phyloP scores from a whole-genome alignment of 495 filamentous ascomycete genomes.

The Penicillium fimorum region DNA sequence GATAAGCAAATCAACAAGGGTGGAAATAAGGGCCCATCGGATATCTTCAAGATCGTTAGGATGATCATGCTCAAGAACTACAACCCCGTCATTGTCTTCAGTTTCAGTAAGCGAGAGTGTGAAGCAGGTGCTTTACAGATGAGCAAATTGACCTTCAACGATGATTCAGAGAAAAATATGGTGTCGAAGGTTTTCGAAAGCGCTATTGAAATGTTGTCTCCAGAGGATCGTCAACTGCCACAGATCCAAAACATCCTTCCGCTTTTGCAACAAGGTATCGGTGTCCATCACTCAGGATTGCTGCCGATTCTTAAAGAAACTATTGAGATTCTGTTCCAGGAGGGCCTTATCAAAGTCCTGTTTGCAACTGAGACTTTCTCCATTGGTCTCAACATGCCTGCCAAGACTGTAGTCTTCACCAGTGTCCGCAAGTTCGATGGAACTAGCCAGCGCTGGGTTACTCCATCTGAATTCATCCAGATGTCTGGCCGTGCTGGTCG shows the following conservation, averaged over 20 bases:
- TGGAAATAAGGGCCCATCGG: slow-evolving; percentile 66
- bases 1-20: slow-evolving; percentile 90
- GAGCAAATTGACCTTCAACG: slow-evolving; percentile 88
- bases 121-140: slow-evolving; percentile 83
- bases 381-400: slow-evolving; percentile 98
- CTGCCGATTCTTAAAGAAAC: slow-evolving; percentile 97
- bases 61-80: slow-evolving; percentile 98
- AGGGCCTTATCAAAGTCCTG: slow-evolving; percentile 94
- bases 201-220: slow-evolving; percentile 83
- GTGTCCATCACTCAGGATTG: slow-evolving; percentile 94
- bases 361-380: slow-evolving; percentile 99
- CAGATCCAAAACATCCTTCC: slow-evolving; percentile 92
- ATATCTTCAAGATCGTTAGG: slow-evolving; percentile 95
- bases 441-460: slow-evolving; percentile 75
- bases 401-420: slow-evolving; percentile 97
- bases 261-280: slow-evolving; percentile 85
- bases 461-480: slow-evolving; percentile 94
- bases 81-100: slow-evolving; percentile 98
- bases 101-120: slow-evolving; percentile 96
- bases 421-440: slow-evolving; percentile 95
- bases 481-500: slow-evolving; percentile 97
- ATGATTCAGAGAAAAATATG: slow-evolving; percentile 93
- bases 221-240: slow-evolving; percentile 81
- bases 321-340: slow-evolving; percentile 98
- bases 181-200: slow-evolving; percentile 90